A percentile compares a stretch with the other conserved stretches of the same genome.
Conservation (phyloP, 345 rosid species). For the Theobroma cacao region DNA sequence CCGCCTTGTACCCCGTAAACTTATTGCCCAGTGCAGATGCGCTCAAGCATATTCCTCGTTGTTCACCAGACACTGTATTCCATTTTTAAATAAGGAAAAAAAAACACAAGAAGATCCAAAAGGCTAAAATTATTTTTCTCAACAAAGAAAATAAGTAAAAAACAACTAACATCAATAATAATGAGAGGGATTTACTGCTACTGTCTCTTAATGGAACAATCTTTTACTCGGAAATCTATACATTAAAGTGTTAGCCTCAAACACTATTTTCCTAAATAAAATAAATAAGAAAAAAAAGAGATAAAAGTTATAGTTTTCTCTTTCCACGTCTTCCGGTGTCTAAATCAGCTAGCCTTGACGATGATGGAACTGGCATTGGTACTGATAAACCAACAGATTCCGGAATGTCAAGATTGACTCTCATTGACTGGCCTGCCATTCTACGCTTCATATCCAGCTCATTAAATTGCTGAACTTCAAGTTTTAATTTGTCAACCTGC, state of each 20-base stretch:
- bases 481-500: conserved; percentile 68
- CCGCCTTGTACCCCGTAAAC: background rate
- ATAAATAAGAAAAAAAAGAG: background rate
- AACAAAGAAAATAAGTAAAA: background rate
- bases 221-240: background rate
- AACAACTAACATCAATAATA: background rate
- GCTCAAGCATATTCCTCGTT: background rate
- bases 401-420: conserved; percentile 72
- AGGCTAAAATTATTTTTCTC: background rate
- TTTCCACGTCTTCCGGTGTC: conserved; percentile 53
- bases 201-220: background rate
- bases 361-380: conserved; percentile 45
- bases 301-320: conserved; percentile 36
- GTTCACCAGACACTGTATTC: background rate
- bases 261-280: background rate
- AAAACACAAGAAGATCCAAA: background rate
- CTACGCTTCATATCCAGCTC: conserved; percentile 44
- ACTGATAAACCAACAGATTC: conserved; percentile 76
- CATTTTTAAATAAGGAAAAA: background rate
- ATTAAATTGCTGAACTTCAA: conserved; percentile 45
- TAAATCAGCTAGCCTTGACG: conserved; percentile 56
- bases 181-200: background rate
- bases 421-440: conserved; percentile 43
- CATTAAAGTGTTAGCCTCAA: background rate
- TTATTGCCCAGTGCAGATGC: background rate